A percentile compares a stretch with the other conserved stretches of the same genome.
Conservation (phyloP, 1,139 yeast species). For the Hemisphaericaspora xylofermentans region DNA sequence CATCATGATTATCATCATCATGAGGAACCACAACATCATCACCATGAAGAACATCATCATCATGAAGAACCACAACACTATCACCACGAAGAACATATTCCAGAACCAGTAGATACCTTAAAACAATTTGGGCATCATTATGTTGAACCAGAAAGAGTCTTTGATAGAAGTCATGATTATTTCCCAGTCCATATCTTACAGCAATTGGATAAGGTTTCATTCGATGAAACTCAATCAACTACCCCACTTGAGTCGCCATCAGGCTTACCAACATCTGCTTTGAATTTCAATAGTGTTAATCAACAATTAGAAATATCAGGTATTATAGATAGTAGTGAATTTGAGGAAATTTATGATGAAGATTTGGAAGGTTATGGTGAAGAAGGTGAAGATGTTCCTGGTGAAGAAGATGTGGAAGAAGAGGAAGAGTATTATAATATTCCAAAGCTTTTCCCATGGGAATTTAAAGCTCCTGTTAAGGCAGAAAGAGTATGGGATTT, state of each 20-base stretch:
- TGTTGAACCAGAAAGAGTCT: conserved; percentile 33
- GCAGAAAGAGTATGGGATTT: conserved; percentile 33
- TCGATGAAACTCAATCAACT: conserved; percentile 4
- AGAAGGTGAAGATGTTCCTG: conserved; percentile 1
- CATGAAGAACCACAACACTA: conserved; percentile 11
- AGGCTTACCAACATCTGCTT: neutral
- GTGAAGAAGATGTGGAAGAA: conserved; percentile 1
- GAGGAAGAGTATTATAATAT: conserved; percentile 12
- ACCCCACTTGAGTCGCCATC: conserved; percentile 7
- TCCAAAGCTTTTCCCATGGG: conserved; percentile 41
- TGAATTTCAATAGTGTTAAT: conserved; percentile 11
- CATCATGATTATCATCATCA: conserved; percentile 3
- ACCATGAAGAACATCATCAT: conserved; percentile 7
- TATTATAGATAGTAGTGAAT: conserved; percentile 12
- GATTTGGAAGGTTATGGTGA: conserved; percentile 13
- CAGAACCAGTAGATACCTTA: conserved; percentile 7
- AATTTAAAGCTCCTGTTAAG: conserved; percentile 19
- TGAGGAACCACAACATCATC: conserved; percentile 4
- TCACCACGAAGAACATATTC: conserved; percentile 9
- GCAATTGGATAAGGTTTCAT: conserved; percentile 12
- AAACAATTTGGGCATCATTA: conserved; percentile 13
- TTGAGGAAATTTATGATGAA: conserved; percentile 17
- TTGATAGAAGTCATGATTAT: conserved; percentile 28
- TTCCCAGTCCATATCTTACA: conserved; percentile 27
- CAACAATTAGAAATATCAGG: conserved; percentile 16